Base-by-base conservation (phyloP, 805 yeast species). In the Sugiyamaella chiloensis region DNA sequence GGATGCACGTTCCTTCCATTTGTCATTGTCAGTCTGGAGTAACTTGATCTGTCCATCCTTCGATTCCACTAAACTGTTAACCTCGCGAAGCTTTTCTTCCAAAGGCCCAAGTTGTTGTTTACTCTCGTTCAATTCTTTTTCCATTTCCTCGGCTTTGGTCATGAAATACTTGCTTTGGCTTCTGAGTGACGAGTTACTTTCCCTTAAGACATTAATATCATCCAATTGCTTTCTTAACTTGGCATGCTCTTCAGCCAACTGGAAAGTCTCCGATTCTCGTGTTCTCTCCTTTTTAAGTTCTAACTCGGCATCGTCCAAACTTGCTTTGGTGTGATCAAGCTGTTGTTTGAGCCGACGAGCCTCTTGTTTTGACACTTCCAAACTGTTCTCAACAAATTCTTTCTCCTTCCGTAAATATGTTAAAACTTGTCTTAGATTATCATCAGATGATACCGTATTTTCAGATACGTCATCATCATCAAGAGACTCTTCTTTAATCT, bases 361-460 rank as follows among this genome's bases (percentile, higher is more conserved):
- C 55, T 85, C 93, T 49, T 80, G 78, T 8, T 66, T 61, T 2
- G 75, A 64, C 31, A 70, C 67, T 40, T 76, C 78, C 24, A 80
- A 67, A 56, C 81, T 85, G 6, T 80, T 74, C 41, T 80, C 83
- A 1, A 81, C 72, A 3, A 82, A 70, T 52, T 88, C 95, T 58
- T 83, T 85, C 55, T 87, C 95, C 52, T 83, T 79, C 40, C 90
- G 81, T 48, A 88, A 68, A 57, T 76, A 81, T 1, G 73, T 61
- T 29, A 88, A 67, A 23, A 87, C 73, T 52, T 82, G 81, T 34
- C 73, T 71, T 53, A 74, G 59, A 8, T 63, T 62, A n/a, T 52
- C 57, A 9, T 50, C 46, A 12, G 56, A 46, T 35, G 43, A 39
- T 14, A 50, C 54, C 16, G 46, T 39, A 12, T 9, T 29, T 6